phyloP scores from a whole-genome alignment of 2,329 filamentous ascomycete species.

The Venturia aucupariae region DNA sequence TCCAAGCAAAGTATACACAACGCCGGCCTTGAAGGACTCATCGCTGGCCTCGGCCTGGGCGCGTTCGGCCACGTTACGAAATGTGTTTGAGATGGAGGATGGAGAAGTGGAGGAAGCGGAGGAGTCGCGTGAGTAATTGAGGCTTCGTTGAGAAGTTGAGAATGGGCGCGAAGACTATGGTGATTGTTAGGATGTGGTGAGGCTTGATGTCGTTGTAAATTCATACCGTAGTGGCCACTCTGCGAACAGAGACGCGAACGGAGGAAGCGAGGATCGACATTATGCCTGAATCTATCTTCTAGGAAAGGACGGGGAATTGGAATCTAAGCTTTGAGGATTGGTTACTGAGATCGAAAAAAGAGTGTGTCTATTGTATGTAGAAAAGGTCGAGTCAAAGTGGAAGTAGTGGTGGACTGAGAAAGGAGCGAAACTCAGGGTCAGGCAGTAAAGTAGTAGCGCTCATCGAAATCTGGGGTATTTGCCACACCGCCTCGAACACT shows the following conservation, averaged over 20 bases:
- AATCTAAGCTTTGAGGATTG: background rate
- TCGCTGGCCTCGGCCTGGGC: constrained; percentile 12
- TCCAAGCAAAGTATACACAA: constrained; percentile 13
- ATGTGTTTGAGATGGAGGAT: constrained; percentile 10
- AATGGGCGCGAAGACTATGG: background rate
- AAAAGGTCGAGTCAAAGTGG: background rate
- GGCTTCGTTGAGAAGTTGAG: background rate
- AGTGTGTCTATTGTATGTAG: background rate
- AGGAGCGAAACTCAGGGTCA: background rate
- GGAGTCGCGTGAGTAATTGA: background rate
- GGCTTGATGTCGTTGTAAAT: background rate
- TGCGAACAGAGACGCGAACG: background rate
- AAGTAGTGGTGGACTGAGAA: background rate
- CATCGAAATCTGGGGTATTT: background rate
- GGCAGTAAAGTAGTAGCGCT: background rate
- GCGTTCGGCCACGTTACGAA: constrained; percentile 7
- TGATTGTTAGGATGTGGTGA: background rate
- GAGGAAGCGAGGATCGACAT: constrained; percentile 11
- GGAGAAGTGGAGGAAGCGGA: background rate
- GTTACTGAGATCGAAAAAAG: background rate
- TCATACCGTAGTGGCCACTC: background rate
- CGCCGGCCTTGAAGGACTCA: constrained; percentile 14
- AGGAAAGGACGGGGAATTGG: background rate
- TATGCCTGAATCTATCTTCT: background rate
- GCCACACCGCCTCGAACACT: background rate